Evolutionary conservation across 83 land plant genomes (phyloP).

Genomic region (Diphasiastrum complanatum): DNA sequence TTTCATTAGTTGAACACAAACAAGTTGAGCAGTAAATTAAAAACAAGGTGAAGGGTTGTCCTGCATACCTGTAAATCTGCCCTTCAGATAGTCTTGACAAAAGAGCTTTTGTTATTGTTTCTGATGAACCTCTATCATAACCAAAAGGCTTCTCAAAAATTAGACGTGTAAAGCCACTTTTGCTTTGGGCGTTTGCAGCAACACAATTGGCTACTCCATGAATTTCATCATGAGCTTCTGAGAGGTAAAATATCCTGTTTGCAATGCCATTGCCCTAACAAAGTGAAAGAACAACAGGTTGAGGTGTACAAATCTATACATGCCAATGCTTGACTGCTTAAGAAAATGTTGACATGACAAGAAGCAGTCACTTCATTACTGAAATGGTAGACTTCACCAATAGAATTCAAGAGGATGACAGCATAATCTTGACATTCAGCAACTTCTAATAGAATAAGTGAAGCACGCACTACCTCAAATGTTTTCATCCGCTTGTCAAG

Average conservation of each 20-base stretch:
- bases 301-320: background rate
- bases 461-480: constrained; percentile 56
- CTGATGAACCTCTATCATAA: constrained; percentile 38
- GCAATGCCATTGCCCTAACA: constrained; percentile 37
- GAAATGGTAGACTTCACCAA: background rate
- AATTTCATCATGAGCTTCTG: constrained; percentile 62
- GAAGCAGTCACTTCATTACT: background rate
- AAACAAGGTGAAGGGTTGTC: constrained; percentile 2
- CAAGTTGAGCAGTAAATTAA: background rate
- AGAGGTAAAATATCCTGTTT: constrained; percentile 64
- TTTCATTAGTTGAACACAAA: background rate
- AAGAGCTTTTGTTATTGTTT: constrained; percentile 33
- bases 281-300: background rate
- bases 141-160: constrained; percentile 77
- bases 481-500: constrained; percentile 41
- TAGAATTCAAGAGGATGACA: background rate
- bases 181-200: constrained; percentile 44
- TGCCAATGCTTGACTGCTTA: too few relatives aligned
- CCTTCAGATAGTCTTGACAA: constrained; percentile 39
- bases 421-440: constrained; percentile 1
- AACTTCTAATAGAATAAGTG: background rate
- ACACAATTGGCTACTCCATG: constrained; percentile 45
- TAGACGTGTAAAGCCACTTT: constrained; percentile 49
- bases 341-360: background rate
- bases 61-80: constrained; percentile 55